Percentiles rank a stretch among this genome's conserved stretches.
Evolutionary conservation across 1,284 basidiomycete genomes (phyloP).

Genomic region (Tilletiaria anomala): DNA sequence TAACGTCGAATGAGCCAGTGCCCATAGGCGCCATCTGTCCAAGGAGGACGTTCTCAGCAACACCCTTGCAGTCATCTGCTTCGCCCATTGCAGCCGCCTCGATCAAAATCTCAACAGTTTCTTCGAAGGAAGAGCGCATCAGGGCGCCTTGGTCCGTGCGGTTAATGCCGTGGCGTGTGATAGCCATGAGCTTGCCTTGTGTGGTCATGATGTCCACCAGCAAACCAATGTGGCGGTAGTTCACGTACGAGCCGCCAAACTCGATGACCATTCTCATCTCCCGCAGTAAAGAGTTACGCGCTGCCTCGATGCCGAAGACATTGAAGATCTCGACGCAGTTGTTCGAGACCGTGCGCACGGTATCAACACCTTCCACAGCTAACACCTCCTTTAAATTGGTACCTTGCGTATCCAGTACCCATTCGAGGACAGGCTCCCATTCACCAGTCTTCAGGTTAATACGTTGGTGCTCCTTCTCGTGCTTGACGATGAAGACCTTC

Average conservation of each 20-base stretch:
- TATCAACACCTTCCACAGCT: conserved; percentile 87
- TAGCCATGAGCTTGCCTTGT: conserved; percentile 87
- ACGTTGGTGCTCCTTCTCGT: conserved; percentile 54
- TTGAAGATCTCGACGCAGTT: conserved; percentile 91
- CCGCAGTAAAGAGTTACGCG: conserved; percentile 78
- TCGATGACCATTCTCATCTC: conserved; percentile 77
- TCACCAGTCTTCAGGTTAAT: conserved; percentile 31
- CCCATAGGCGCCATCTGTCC: conserved; percentile 83
- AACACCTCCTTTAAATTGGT: conserved; percentile 49
- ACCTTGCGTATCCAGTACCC: conserved; percentile 95
- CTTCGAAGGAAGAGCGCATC: conserved; percentile 98
- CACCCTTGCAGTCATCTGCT: conserved; percentile 92
- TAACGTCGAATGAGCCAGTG: conserved; percentile 68
- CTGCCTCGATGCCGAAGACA: conserved; percentile 96
- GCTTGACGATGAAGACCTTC: conserved; percentile 81
- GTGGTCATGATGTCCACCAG: conserved; percentile 98
- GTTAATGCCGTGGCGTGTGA: conserved; percentile 98
- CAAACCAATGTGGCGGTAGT: conserved; percentile 89
- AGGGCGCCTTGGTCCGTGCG: conserved; percentile 60
- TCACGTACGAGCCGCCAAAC: conserved; percentile 98
- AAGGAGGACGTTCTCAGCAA: conserved; percentile 95
- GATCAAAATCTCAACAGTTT: conserved; percentile 97
- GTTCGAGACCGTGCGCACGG: conserved; percentile 83
- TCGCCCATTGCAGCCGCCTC: conserved; percentile 96
- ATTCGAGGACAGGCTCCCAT: conserved; percentile 49